Percentiles rank a stretch among this genome's conserved stretches.
Conservation (phyloP, 176 grass and related monocot genomes). For the Luzula sylvatica region DNA sequence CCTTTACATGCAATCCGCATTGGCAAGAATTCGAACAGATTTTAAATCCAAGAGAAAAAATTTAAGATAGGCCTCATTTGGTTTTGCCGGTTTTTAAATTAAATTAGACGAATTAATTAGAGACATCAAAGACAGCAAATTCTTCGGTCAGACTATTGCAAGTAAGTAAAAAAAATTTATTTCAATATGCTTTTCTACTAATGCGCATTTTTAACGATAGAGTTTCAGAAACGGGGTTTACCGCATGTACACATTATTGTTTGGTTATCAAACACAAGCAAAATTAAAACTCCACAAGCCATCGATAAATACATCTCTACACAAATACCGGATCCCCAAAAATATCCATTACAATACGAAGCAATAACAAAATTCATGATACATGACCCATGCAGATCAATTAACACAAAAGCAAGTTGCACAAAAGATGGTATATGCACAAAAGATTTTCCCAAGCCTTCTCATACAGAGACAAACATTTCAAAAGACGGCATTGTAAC, state of each 20-base stretch:
- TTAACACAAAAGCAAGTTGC: not conserved
- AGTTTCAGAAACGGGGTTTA: not conserved
- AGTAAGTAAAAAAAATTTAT: too few relatives aligned
- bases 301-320: not conserved
- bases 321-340: not conserved
- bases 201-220: too few relatives aligned
- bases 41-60: too few relatives aligned
- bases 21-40: too few relatives aligned
- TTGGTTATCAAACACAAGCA: not conserved
- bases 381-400: not conserved
- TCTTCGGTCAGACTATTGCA: too few relatives aligned
- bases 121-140: too few relatives aligned
- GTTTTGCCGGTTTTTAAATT: too few relatives aligned
- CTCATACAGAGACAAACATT: not conserved
- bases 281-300: not conserved
- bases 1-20: too few relatives aligned
- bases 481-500: slow-evolving; percentile 17
- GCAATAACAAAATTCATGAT: not conserved
- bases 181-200: too few relatives aligned
- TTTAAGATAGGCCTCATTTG: too few relatives aligned
- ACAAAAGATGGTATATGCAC: not conserved
- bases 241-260: not conserved
- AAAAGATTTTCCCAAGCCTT: slow-evolving; percentile 18
- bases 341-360: not conserved
- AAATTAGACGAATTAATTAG: too few relatives aligned